These are phyloP conservation scores for Circinella minor DNA, from an alignment of 371 early-diverging fungal genomes.

Conservation along the genomic window DNA sequence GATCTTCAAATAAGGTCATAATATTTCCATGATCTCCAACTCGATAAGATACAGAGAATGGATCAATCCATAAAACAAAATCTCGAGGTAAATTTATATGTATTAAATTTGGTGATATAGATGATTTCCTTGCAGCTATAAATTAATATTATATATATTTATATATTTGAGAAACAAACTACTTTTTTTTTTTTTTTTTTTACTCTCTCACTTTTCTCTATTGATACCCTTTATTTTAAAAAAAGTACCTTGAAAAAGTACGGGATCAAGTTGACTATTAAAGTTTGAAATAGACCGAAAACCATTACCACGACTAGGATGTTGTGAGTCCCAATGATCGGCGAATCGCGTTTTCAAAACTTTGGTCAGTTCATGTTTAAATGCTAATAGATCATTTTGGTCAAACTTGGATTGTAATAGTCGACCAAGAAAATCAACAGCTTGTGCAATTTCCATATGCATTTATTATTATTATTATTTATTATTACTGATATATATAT, in stretches of 20 bases:
- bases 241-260: slow-evolving; percentile 45
- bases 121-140: slow-evolving; percentile 8
- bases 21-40: slow-evolving; percentile 76
- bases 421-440: slow-evolving; percentile 57
- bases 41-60: slow-evolving; percentile 72
- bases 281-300: slow-evolving; percentile 77
- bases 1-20: slow-evolving; percentile 70
- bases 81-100: slow-evolving; percentile 69
- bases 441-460: slow-evolving; percentile 64
- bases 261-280: slow-evolving; percentile 67
- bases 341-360: slow-evolving; percentile 44
- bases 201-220: slow-evolving; percentile 5
- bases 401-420: slow-evolving; percentile 48
- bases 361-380: slow-evolving; percentile 42
- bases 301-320: slow-evolving; percentile 70
- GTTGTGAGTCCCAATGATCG: slow-evolving; percentile 74
- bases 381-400: slow-evolving; percentile 31
- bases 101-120: slow-evolving; percentile 30
- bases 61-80: slow-evolving; percentile 81
- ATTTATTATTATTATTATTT: slow-evolving; percentile 24
- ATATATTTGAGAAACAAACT: slow-evolving; percentile 1
- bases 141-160: background rate
- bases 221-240: background rate
- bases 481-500: too few relatives aligned
- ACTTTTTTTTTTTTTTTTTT: background rate